Evolutionary conservation across 2,329 filamentous ascomycete species (phyloP), one percentile per base, ranked within the genome.

Genomic region (Orbilia oligospora): DNA sequence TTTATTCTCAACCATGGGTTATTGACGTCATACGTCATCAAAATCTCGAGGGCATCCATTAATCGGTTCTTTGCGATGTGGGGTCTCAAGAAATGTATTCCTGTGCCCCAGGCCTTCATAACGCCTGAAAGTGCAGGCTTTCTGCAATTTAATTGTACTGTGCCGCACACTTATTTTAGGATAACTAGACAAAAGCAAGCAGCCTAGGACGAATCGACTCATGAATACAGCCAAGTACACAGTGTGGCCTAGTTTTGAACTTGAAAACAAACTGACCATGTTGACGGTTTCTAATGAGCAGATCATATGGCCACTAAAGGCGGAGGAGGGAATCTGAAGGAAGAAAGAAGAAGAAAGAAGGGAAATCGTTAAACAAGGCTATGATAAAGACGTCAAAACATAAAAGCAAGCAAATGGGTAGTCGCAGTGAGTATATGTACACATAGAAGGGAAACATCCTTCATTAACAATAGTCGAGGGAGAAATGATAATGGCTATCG

Each of bases 361-460:
- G 41, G 16, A 63, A 41, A 44, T 22, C 38, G n/a, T 65, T 2
- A 48, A 65, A 65, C 24, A 41, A 44, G 56, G 56, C 56, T 61
- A 61, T 61, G 56, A 44, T 41, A 41, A 5, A 6, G 4, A 44
- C 56, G 38, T 44, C 10, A 14, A 56, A 41, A 18, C 41, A 10
- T 10, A 14, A 41, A 41, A 41, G 12, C 36, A 61, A 61, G 36
- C 36, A 61, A 27, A 61, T 44, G 36, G 56, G 56, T 61, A 61
- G 56, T 61, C 56, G 33, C 24, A 18, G 27, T 61, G 56, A 18
- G 44, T 61, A 61, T 61, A 44, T 61, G 14, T 44, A 61, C 56
- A 61, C 2, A n/a, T 38, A n/a, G 18, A 5, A 44, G 36, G 56
- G 20, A 61, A 27, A 61, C 24, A 4, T 14, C 56, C 56, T 3